Base-by-base conservation (phyloP, 2,329 filamentous ascomycete species). In the Fusarium metavorans region DNA sequence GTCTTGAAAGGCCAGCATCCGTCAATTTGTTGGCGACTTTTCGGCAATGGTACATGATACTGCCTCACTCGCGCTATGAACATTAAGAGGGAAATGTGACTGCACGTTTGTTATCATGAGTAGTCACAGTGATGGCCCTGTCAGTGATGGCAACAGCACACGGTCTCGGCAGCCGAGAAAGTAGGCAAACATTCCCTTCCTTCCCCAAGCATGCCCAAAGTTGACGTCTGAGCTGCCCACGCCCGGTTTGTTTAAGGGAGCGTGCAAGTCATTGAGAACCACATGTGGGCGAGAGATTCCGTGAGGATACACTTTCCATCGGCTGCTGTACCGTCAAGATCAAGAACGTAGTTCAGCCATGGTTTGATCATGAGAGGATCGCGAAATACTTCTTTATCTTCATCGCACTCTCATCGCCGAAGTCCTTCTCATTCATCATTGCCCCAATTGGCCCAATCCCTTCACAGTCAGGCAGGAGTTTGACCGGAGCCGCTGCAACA, bases 11-110 rank as follows among this genome's bases (percentile, higher is more conserved):
- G 39, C 27, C 50, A 27, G 2, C 7, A 27, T 48, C 14, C 2
- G 18, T 48, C 1, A 27, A 11, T 5, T 27, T 60, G n/a, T 27
- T 20, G 6, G 67, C 64, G 25, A 74, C 70, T 14, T 37, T 34
- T 13, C 70, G 52, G 32, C 10, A 37, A 35, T 25, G 52, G 14
- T 20, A 76, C 67, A 76, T 75, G 52, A 75, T 62, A 5, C 77
- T 54, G 13, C 48, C 63, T 16, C 60, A 70, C 18, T 70, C 67
- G 13, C 76, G 54, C 4, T 50, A 34, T 68, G 74, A n/a, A 76
- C 66, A 39, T 73, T 73, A 76, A 27, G 13, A 77, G 68, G 14
- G 68, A 66, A 10, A 73, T 65, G 74, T 71, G 76, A 20, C 73
- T 58, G 14, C 30, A n/a, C 25, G 27, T 72, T 64, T 20, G 27